A percentile compares a stretch with the other conserved stretches of the same genome.
These are phyloP conservation scores for Ogataea kodamae DNA, from an alignment of 805 yeast genomes.

Conservation along the genomic window DNA sequence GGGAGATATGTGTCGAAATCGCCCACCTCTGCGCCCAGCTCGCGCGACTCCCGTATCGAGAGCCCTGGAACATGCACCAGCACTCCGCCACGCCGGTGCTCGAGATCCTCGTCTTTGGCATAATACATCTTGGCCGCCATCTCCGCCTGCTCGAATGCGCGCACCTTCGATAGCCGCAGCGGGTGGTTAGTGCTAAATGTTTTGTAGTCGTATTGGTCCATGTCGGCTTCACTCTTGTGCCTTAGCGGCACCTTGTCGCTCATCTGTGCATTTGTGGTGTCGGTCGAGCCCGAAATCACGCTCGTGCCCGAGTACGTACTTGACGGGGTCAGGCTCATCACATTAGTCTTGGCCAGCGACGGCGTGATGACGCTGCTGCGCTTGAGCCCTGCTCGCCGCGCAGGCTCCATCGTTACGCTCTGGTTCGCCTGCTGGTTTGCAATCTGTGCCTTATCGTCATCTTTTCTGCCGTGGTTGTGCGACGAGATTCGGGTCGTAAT, in stretches of 20 bases:
- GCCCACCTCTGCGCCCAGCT: constrained; percentile 6
- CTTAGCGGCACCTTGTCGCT: constrained; percentile 26
- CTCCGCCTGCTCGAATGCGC: constrained; percentile 38
- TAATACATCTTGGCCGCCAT: constrained; percentile 31
- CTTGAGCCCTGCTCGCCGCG: constrained; percentile 14
- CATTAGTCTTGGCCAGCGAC: constrained; percentile 19
- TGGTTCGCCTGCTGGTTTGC: constrained; percentile 8
- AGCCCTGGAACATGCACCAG: constrained; percentile 16
- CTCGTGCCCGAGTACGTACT: constrained; percentile 25
- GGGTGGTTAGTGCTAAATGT: constrained; percentile 35
- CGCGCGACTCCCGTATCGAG: constrained; percentile 13
- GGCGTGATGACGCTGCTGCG: constrained; percentile 25
- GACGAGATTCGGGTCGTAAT: constrained; percentile 31
- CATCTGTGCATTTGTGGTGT: constrained; percentile 17
- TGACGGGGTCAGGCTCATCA: constrained; percentile 21
- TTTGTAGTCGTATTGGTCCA: constrained; percentile 34
- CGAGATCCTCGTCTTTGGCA: constrained; percentile 23
- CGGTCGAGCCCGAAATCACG: constrained; percentile 18
- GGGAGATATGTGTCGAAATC: constrained; percentile 2
- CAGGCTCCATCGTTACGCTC: constrained; percentile 10
- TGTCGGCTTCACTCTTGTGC: constrained; percentile 23
- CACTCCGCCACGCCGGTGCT: constrained; percentile 8
- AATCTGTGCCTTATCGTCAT: constrained; percentile 18
- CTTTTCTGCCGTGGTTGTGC: constrained; percentile 19
- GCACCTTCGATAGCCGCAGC: constrained; percentile 32